phyloP scores from a whole-genome alignment of 2,329 filamentous ascomycete genomes.

The Xylaria multiplex region DNA sequence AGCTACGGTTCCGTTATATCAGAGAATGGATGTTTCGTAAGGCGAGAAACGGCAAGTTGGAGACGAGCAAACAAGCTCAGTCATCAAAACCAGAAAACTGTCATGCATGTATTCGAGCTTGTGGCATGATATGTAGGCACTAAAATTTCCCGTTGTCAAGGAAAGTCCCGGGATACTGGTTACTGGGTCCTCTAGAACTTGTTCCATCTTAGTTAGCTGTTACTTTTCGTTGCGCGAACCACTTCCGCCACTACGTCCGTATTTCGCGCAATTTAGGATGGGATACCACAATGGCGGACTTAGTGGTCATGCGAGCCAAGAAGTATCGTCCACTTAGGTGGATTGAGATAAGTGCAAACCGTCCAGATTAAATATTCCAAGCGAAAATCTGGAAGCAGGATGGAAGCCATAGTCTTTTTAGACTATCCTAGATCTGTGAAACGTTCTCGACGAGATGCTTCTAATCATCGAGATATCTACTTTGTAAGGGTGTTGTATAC shows the following conservation, averaged over 20 bases:
- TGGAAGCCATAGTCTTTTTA: too few species aligned
- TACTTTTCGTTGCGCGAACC: background rate
- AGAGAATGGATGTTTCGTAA: background rate
- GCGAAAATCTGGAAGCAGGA: too few species aligned
- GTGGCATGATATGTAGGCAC: background rate
- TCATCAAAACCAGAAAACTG: background rate
- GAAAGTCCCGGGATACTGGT: background rate
- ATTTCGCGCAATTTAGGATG: background rate
- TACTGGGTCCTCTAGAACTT: background rate
- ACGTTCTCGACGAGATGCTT: background rate
- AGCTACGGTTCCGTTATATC: background rate
- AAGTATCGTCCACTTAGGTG: too few species aligned
- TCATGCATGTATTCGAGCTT: background rate
- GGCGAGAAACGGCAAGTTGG: background rate
- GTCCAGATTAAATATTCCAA: background rate
- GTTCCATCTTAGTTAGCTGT: background rate
- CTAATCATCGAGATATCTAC: background rate
- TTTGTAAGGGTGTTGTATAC: background rate
- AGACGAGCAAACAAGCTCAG: background rate
- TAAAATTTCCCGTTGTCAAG: background rate
- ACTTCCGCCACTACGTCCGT: background rate
- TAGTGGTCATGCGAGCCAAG: background rate
- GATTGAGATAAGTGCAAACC: background rate
- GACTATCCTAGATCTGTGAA: background rate
- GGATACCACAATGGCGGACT: background rate